phyloP scores from a whole-genome alignment of 148 eudicot species.

The Rhododendron kiyosumense region DNA sequence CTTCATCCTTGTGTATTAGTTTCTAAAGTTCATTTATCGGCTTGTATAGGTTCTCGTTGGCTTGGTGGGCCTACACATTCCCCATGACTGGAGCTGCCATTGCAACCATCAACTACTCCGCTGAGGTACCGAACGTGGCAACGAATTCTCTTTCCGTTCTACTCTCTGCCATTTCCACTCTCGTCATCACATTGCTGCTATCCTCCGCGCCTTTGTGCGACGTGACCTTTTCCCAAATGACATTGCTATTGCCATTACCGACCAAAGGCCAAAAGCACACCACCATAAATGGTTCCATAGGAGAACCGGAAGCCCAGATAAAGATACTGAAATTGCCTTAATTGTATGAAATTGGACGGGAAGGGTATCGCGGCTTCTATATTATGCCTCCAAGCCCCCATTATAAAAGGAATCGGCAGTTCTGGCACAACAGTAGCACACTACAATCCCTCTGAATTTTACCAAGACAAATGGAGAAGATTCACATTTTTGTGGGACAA shows the following conservation, averaged over 20 bases:
- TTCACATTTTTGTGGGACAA: background rate
- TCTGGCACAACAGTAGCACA: background rate
- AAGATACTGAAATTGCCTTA: conserved; percentile 45
- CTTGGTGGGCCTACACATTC: conserved; percentile 98
- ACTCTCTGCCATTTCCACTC: conserved; percentile 48
- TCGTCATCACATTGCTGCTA: conserved; percentile 42
- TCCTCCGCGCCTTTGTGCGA: conserved; percentile 61
- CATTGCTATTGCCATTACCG: conserved; percentile 75
- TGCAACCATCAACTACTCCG: conserved; percentile 69
- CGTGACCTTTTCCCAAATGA: conserved; percentile 82
- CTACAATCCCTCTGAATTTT: background rate
- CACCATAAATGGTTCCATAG: conserved; percentile 45
- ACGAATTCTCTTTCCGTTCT: conserved; percentile 36
- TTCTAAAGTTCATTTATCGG: background rate
- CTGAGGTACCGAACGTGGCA: conserved; percentile 42
- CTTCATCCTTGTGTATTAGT: background rate
- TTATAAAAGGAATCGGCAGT: background rate
- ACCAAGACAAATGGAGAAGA: background rate
- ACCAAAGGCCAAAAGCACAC: conserved; percentile 41
- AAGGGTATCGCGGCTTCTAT: conserved; percentile 36
- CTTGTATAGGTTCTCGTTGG: conserved; percentile 60
- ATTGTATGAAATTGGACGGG: conserved; percentile 28
- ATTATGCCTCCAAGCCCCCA: conserved; percentile 6
- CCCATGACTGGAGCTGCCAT: conserved; percentile 91
- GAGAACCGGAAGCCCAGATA: conserved; percentile 42